These are phyloP conservation scores for Begonia fuchsioides DNA, from an alignment of 306 rosid species.

Conservation along the genomic window DNA sequence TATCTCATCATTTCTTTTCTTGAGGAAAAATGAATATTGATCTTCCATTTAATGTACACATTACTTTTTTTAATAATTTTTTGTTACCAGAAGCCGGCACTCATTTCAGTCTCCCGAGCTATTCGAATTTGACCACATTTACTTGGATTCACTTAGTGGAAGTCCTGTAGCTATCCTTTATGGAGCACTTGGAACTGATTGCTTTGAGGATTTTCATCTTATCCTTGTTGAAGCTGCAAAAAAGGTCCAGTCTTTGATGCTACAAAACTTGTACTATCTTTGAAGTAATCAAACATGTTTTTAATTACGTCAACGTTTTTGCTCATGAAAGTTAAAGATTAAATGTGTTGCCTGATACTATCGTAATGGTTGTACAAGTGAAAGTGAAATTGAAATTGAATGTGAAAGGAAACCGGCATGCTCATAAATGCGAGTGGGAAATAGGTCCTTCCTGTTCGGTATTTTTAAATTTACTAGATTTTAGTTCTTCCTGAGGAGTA, in stretches of 20 bases:
- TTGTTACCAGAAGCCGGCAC: constrained; percentile 31
- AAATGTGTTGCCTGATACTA: too few relatives aligned
- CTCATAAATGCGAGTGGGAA: too few relatives aligned
- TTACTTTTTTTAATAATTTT: background rate
- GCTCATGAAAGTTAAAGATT: background rate
- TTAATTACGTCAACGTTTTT: background rate
- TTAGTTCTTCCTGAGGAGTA: background rate
- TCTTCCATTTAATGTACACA: background rate
- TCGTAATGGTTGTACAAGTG: background rate
- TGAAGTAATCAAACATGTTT: background rate
- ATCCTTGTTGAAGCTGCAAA: constrained; percentile 63
- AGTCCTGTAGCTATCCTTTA: constrained; percentile 71
- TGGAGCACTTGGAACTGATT: constrained; percentile 78
- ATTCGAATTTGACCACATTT: constrained; percentile 86
- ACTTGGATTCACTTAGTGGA: constrained; percentile 46
- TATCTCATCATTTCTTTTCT: background rate
- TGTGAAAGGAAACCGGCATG: background rate
- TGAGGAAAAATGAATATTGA: background rate
- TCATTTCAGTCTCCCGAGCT: constrained; percentile 59
- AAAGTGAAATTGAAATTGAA: too few relatives aligned
- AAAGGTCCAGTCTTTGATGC: constrained; percentile 34
- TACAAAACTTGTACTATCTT: constrained; percentile 1
- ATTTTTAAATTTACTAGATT: background rate
- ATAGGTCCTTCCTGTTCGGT: too few relatives aligned
- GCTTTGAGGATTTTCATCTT: constrained; percentile 74